phyloP scores from a whole-genome alignment of 108 stramenopile genomes.

The Pseudonitzschia delicatissima region DNA sequence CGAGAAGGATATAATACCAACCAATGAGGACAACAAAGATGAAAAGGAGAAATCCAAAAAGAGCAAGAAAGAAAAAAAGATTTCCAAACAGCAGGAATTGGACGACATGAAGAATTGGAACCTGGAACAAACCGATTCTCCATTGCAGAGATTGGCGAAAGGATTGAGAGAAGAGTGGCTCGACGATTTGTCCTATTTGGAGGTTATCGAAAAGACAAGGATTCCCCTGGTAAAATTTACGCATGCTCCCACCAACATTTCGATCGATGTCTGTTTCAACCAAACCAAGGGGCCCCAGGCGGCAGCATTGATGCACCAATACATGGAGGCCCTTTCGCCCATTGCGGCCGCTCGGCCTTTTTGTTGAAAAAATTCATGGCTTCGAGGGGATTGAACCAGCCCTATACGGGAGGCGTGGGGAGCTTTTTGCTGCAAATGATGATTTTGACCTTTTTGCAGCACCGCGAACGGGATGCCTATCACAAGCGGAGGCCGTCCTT shows the following conservation, averaged over 20 bases:
- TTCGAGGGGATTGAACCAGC: constrained; percentile 88
- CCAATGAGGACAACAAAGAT: constrained; percentile 4
- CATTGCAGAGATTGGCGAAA: constrained; percentile 54
- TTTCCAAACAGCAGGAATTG: constrained; percentile 14
- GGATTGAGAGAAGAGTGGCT: constrained; percentile 57
- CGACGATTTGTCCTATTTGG: constrained; percentile 75
- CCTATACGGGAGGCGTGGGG: constrained; percentile 93
- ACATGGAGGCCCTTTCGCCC: constrained; percentile 82
- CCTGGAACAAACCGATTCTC: constrained; percentile 26
- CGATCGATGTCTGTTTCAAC: constrained; percentile 89
- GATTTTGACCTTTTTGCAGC: constrained; percentile 87
- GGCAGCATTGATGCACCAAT: constrained; percentile 72
- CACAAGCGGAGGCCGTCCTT: constrained; percentile 26
- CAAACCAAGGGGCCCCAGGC: constrained; percentile 68
- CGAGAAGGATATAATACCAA: constrained; percentile 21
- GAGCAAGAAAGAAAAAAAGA: constrained; percentile 8
- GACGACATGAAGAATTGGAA: constrained; percentile 46
- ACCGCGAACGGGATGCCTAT: constrained; percentile 53
- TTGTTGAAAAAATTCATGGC: constrained; percentile 92
- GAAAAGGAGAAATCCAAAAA: too few relatives aligned
- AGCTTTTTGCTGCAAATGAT: constrained; percentile 89
- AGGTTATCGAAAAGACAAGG: constrained; percentile 83
- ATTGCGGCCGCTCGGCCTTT: constrained; percentile 87
- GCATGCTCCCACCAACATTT: constrained; percentile 67
- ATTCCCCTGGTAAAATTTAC: constrained; percentile 96